phyloP scores from a whole-genome alignment of 2,329 filamentous ascomycete genomes.

The Orbilia quercus region DNA sequence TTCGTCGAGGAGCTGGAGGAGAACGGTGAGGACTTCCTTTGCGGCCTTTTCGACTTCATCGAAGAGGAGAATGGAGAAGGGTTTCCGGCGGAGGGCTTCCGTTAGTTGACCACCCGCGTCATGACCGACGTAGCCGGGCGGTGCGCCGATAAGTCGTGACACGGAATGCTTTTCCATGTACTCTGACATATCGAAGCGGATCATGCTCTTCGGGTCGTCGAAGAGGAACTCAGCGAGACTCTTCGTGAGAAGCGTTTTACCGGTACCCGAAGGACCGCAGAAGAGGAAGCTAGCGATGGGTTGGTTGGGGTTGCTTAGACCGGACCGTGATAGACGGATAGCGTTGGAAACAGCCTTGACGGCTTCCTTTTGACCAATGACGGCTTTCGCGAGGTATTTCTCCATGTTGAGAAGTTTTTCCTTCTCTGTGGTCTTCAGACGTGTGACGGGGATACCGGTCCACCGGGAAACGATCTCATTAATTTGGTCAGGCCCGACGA shows the following conservation, averaged over 20 bases:
- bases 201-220: constrained; percentile 97
- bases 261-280: constrained; percentile 97
- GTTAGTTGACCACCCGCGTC: constrained; percentile 96
- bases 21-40: constrained; percentile 94
- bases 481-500: constrained; percentile 96
- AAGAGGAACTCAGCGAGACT: constrained; percentile 97
- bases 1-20: constrained; percentile 99
- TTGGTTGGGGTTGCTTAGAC: constrained; percentile 93
- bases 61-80: constrained; percentile 97
- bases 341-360: constrained; percentile 93
- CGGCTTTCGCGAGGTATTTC: constrained; percentile 80
- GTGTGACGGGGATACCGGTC: constrained; percentile 97
- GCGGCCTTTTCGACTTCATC: constrained; percentile 99
- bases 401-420: constrained; percentile 99
- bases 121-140: constrained; percentile 95
- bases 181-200: constrained; percentile 99
- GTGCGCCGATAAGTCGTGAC: constrained; percentile 96
- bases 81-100: constrained; percentile 89
- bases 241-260: constrained; percentile 97
- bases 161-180: constrained; percentile 97
- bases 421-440: constrained; percentile 93
- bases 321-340: constrained; percentile 93
- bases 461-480: constrained; percentile 97
- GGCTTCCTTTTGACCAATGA: constrained; percentile 94
- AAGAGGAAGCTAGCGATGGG: constrained; percentile 94